A percentile compares a stretch with the other conserved stretches of the same genome.
These are phyloP conservation scores for Lodderomyces orthopsilosis DNA, from an alignment of 1,139 yeast genomes.

Conservation along the genomic window DNA sequence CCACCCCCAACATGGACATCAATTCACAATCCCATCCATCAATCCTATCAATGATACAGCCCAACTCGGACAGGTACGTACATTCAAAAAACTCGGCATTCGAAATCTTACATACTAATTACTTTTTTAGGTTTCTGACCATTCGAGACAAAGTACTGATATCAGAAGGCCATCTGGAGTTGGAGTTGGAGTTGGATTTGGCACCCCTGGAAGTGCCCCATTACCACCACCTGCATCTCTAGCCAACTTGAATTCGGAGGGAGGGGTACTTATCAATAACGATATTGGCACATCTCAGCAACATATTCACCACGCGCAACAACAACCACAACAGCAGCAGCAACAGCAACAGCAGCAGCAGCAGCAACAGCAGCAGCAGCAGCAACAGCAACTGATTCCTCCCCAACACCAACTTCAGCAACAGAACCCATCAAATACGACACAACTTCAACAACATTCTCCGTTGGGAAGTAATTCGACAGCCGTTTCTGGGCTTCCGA, in stretches of 20 bases:
- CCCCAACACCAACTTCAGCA: slow-evolving; percentile 11
- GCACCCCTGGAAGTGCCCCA: slow-evolving; percentile 18
- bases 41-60: slow-evolving; percentile 30
- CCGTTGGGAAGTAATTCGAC: background rate
- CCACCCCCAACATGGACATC: slow-evolving; percentile 38
- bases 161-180: slow-evolving; percentile 27
- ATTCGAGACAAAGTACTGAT: slow-evolving; percentile 24
- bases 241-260: slow-evolving; percentile 9
- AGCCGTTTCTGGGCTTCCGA: slow-evolving; percentile 34
- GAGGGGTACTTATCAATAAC: slow-evolving; percentile 1
- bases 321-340: slow-evolving; percentile 8
- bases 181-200: slow-evolving; percentile 17
- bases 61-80: slow-evolving; percentile 29
- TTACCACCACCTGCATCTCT: slow-evolving; percentile 26
- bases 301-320: background rate
- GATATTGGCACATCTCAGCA: slow-evolving; percentile 2
- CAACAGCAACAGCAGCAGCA: slow-evolving; percentile 13
- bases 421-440: slow-evolving; percentile 4
- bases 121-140: slow-evolving; percentile 16
- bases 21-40: slow-evolving; percentile 47
- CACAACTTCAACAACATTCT: slow-evolving; percentile 3
- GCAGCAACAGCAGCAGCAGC: too few relatives aligned
- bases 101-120: slow-evolving; percentile 11
- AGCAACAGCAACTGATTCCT: slow-evolving; percentile 7
- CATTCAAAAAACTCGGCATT: background rate